phyloP scores from a whole-genome alignment of 129 eudicot genomes.

The Logfia minima region DNA sequence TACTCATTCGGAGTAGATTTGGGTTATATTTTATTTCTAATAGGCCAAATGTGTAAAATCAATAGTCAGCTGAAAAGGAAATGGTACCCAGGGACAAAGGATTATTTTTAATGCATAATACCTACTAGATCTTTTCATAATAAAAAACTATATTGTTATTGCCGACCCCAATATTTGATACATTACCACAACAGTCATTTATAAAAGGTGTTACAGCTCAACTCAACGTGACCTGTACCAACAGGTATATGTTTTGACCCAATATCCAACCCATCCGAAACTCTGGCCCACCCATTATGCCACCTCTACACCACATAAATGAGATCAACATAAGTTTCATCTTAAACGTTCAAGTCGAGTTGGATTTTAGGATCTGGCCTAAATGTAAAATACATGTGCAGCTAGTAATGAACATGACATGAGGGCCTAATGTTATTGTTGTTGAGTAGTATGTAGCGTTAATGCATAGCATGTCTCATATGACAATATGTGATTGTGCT shows the following conservation, averaged over 20 bases:
- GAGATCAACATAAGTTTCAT: background rate
- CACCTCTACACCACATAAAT: background rate
- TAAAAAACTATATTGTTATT: background rate
- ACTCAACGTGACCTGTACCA: too few relatives aligned
- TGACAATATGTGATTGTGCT: background rate
- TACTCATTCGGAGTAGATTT: background rate
- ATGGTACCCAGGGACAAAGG: background rate
- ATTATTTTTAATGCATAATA: background rate
- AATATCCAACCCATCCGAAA: background rate
- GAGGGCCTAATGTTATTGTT: background rate
- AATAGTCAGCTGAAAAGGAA: background rate
- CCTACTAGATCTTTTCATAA: too few relatives aligned
- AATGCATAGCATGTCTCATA: background rate
- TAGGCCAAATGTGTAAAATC: background rate
- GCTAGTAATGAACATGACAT: background rate
- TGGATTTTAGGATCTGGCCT: background rate
- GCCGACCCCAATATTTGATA: background rate
- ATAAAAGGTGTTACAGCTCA: too few relatives aligned
- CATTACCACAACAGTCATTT: too few relatives aligned
- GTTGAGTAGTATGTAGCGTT: background rate
- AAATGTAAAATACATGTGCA: background rate
- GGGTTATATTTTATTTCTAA: background rate
- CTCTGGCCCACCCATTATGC: background rate
- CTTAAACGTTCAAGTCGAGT: background rate
- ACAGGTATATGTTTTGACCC: background rate